Percentiles rank a stretch among this genome's conserved stretches.
phyloP scores from a whole-genome alignment of 495 filamentous ascomycete genomes.

The Trichoderma asperelloides region DNA sequence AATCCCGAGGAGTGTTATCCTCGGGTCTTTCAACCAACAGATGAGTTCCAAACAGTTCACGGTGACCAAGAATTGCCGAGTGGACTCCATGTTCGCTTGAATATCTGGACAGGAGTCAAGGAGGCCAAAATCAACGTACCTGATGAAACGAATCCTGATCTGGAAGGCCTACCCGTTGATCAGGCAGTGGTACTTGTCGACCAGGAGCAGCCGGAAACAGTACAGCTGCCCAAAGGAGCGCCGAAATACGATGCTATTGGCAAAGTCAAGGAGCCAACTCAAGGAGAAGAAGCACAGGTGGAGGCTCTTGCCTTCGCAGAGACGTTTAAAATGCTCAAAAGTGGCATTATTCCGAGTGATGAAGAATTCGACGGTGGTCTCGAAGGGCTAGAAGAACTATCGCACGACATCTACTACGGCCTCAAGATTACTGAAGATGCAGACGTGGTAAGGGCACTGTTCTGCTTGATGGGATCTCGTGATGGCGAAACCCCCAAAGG shows the following conservation, averaged over 20 bases:
- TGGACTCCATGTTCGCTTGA: slow-evolving; percentile 54
- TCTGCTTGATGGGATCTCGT: slow-evolving; percentile 29
- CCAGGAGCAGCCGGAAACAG: slow-evolving; percentile 25
- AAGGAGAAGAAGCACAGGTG: slow-evolving; percentile 1
- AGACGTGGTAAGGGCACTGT: slow-evolving; percentile 33
- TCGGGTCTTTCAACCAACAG: slow-evolving; percentile 48
- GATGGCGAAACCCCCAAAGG: slow-evolving; percentile 13
- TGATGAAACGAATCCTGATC: slow-evolving; percentile 31
- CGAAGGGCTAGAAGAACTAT: slow-evolving; percentile 45
- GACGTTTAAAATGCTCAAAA: slow-evolving; percentile 36
- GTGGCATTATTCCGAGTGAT: slow-evolving; percentile 13
- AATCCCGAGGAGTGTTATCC: slow-evolving; percentile 56
- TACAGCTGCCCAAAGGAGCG: slow-evolving; percentile 26
- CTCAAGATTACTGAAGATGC: slow-evolving; percentile 46
- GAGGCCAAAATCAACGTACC: slow-evolving; percentile 54
- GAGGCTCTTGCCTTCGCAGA: slow-evolving; percentile 30
- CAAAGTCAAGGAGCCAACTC: slow-evolving; percentile 35
- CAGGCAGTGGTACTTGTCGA: slow-evolving; percentile 37
- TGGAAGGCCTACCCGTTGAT: slow-evolving; percentile 38
- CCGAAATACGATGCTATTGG: slow-evolving; percentile 42
- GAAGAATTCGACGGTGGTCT: slow-evolving; percentile 32
- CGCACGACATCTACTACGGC: slow-evolving; percentile 64
- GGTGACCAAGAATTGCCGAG: slow-evolving; percentile 55
- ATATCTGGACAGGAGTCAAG: slow-evolving; percentile 51
- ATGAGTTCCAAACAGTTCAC: slow-evolving; percentile 51